phyloP scores from a whole-genome alignment of 116 monocot genomes.

The Papilionanthe hybrid region DNA sequence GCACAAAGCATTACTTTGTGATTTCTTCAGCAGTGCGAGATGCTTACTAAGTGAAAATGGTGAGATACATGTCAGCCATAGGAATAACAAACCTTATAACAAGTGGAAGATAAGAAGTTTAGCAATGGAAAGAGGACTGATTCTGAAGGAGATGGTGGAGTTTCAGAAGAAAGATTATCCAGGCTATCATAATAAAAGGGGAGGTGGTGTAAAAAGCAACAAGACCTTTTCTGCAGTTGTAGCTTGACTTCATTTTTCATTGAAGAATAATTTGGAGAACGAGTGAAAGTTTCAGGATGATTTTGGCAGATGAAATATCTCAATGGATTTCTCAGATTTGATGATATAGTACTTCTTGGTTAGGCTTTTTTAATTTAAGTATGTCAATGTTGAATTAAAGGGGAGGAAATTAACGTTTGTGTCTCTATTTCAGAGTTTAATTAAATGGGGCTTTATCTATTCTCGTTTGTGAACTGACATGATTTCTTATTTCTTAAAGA shows the following conservation, averaged over 20 bases:
- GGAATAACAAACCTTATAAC: slow-evolving; percentile 21
- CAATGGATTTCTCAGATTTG: not conserved
- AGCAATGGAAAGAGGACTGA: slow-evolving; percentile 18
- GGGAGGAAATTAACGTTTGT: too few species aligned
- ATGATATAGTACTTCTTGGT: not conserved
- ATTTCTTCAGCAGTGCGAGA: slow-evolving; percentile 24
- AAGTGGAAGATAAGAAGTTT: slow-evolving; percentile 22
- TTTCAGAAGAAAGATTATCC: slow-evolving; percentile 29
- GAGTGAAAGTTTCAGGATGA: too few species aligned
- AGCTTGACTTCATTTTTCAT: slow-evolving; percentile 35
- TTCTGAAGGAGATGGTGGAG: slow-evolving; percentile 13
- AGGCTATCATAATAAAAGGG: slow-evolving; percentile 41
- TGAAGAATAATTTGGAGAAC: not conserved
- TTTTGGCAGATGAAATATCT: too few species aligned
- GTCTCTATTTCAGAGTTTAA: too few species aligned
- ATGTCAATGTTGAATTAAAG: too few species aligned
- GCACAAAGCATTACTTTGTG: slow-evolving; percentile 21
- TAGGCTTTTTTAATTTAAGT: not conserved
- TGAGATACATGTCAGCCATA: slow-evolving; percentile 30
- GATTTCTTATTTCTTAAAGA: too few species aligned
- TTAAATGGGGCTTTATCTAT: too few species aligned
- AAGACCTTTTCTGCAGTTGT: slow-evolving; percentile 25
- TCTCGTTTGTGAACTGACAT: too few species aligned
- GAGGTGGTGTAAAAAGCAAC: slow-evolving; percentile 26
- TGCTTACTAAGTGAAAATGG: slow-evolving; percentile 13